Evolutionary conservation across 257 asterid species (phyloP), one percentile per base, ranked within the genome.

Genomic region (Buddleja alternifolia): DNA sequence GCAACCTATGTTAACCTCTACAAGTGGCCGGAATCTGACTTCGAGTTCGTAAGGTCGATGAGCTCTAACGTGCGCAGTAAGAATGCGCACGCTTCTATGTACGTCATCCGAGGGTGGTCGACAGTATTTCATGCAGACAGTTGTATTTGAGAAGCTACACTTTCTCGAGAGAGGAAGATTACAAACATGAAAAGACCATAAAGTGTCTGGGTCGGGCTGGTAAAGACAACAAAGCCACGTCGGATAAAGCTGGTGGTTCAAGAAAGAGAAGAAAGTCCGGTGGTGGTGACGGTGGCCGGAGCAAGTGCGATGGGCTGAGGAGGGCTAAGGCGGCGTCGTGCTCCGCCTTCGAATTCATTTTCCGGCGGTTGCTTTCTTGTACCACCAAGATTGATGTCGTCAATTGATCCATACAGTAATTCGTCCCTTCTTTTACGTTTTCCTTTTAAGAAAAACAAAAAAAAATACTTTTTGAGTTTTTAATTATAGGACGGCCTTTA

Each of bases 121-220:
- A 91, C 71, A 89, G 96, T 19, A 71, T 88, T 10, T 91, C 97
- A 2, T 91, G 97, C 77, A 70, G 97, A 37, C 97, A 91, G 55
- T 46, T 91, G 55, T 91, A 91, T 57, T 60, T 91, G 76, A 76
- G 91, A 68, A 91, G 97, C 84, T 91, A 91, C 79, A 91, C 90
- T 54, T 91, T 91, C 73, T 88, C 97, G 0, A 74, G 93, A 64
- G 92, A 88, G 42, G 95, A 89, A 8, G 81, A 71, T 16, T 10
- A 80, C 4, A 34, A 0, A 0, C 75, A 81, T 0, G 84, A 71
- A 4, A 71, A 67, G 44, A 66, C 82, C 12, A 19, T 75, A 0
- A 86, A 77, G 67, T 86, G 89, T 41, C 80, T 78, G 54, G 88
- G 93, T 5, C 73, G 77, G 34, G n/a, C n/a, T n/a, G 40, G 52